phyloP scores from a whole-genome alignment of 176 grass and related monocot species.

The Rhynchospora tenuis region DNA sequence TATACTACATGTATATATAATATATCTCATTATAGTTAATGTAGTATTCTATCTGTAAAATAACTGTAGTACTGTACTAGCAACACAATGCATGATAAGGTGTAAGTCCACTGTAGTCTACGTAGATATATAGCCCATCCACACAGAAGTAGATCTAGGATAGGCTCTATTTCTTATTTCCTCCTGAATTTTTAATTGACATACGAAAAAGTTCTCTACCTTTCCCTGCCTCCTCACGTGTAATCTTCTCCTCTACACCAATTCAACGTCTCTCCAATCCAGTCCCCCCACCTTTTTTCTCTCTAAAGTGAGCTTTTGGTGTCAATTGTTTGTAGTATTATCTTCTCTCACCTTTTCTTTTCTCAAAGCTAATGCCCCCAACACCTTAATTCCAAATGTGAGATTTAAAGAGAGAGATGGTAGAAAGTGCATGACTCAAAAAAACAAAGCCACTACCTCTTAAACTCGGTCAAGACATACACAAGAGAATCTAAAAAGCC shows the following conservation, averaged over 20 bases:
- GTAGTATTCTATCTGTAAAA: not conserved
- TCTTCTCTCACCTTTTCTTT: conserved; percentile 2
- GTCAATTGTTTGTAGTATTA: conserved; percentile 35
- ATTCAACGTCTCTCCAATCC: conserved; percentile 31
- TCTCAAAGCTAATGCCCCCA: conserved; percentile 15
- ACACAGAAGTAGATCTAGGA: not conserved
- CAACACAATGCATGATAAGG: not conserved
- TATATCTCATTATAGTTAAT: too few species aligned
- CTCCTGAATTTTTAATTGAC: conserved; percentile 16
- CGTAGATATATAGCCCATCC: conserved; percentile 7
- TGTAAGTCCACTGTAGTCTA: not conserved
- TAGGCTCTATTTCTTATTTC: conserved; percentile 3
- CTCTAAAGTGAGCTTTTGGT: conserved; percentile 30
- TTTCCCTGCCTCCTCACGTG: conserved; percentile 38
- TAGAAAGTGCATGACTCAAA: conserved; percentile 1
- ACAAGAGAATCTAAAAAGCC: conserved; percentile 13
- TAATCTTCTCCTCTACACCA: conserved; percentile 11
- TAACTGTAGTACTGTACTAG: not conserved
- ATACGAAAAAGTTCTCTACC: conserved; percentile 25
- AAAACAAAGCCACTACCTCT: not conserved
- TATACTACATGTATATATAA: too few species aligned
- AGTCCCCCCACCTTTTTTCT: not conserved
- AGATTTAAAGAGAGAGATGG: conserved; percentile 32
- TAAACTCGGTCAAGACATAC: conserved; percentile 26
- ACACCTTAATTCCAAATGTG: conserved; percentile 20